Evolutionary conservation across 768 basidiomycete genomes (phyloP).

Genomic region (Inosperma sp.): DNA sequence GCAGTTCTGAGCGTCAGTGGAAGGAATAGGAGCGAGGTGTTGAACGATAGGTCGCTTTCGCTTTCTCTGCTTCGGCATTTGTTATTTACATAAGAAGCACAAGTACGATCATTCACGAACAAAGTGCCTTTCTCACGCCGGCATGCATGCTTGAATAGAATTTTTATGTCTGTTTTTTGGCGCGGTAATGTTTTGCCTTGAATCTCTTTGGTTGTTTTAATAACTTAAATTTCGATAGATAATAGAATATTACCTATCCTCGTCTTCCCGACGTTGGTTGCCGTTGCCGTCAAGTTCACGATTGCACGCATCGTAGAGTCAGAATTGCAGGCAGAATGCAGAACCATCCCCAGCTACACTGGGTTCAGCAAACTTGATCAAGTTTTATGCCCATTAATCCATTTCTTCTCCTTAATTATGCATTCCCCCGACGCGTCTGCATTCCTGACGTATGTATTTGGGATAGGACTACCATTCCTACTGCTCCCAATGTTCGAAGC

Average conservation of each 20-base stretch:
- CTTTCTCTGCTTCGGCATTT: slow-evolving; percentile 37
- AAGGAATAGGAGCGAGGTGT: slow-evolving; percentile 23
- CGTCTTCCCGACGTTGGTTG: no score
- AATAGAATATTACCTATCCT: no score
- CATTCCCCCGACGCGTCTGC: slow-evolving; percentile 23
- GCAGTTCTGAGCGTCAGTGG: slow-evolving; percentile 55
- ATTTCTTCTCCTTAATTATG: slow-evolving; percentile 45
- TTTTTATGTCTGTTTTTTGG: no score
- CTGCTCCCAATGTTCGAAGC: slow-evolving; percentile 43
- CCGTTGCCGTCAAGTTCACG: no score
- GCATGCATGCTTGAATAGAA: no score
- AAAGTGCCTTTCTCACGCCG: no score
- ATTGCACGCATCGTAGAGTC: no score
- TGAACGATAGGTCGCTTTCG: slow-evolving; percentile 33
- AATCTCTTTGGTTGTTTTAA: no score
- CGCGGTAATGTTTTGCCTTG: no score
- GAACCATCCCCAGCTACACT: slow-evolving; percentile 29
- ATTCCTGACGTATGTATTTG: slow-evolving; percentile 38
- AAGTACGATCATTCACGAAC: not conserved
- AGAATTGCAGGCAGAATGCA: slow-evolving; percentile 34
- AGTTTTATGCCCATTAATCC: slow-evolving; percentile 42
- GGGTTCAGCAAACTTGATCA: no score
- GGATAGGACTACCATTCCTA: slow-evolving; percentile 32
- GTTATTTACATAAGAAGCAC: not conserved
- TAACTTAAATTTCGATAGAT: no score